These are phyloP conservation scores for Aspergillus caelatus DNA, from an alignment of 2,329 filamentous ascomycete genomes.

Conservation along the genomic window DNA sequence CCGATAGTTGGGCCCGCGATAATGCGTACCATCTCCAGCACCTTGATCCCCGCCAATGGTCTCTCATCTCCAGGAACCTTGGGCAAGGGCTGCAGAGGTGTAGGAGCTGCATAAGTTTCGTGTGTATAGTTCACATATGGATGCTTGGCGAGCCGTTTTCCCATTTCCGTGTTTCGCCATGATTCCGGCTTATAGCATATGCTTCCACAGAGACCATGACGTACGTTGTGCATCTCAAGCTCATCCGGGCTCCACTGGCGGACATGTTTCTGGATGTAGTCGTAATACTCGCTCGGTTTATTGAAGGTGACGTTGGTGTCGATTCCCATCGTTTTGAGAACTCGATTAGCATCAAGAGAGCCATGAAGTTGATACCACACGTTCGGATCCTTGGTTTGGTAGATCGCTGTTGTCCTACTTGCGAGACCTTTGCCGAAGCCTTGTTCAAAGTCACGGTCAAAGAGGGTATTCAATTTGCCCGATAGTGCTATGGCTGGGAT, in stretches of 20 bases:
- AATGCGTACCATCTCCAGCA: slow-evolving; percentile 49
- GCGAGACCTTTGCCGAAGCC: slow-evolving; percentile 39
- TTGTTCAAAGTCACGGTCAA: slow-evolving; percentile 43
- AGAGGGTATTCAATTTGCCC: slow-evolving; percentile 31
- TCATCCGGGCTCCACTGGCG: slow-evolving; percentile 42
- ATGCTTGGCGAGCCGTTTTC: slow-evolving; percentile 45
- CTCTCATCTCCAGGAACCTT: slow-evolving; percentile 13
- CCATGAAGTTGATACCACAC: slow-evolving; percentile 58
- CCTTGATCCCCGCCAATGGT: slow-evolving; percentile 50
- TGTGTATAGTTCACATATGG: slow-evolving; percentile 47
- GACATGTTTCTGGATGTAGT: slow-evolving; percentile 33
- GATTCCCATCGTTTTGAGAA: slow-evolving; percentile 52
- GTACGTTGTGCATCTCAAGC: slow-evolving; percentile 46
- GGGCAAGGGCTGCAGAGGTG: slow-evolving; percentile 33
- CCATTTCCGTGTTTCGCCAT: slow-evolving; percentile 50
- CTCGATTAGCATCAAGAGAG: slow-evolving; percentile 48
- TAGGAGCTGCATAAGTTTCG: slow-evolving; percentile 38
- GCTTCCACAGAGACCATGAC: slow-evolving; percentile 48
- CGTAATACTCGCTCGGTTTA: slow-evolving; percentile 19
- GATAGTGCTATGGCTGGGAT: slow-evolving; percentile 31
- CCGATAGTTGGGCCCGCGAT: slow-evolving; percentile 48
- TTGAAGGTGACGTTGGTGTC: slow-evolving; percentile 30
- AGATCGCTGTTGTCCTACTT: slow-evolving; percentile 49
- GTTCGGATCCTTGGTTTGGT: slow-evolving; percentile 50
- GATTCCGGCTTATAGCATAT: slow-evolving; percentile 49